Percentiles rank a stretch among this genome's conserved stretches.
phyloP scores from a whole-genome alignment of 2,329 filamentous ascomycete genomes.

The Colletotrichum shisoi region DNA sequence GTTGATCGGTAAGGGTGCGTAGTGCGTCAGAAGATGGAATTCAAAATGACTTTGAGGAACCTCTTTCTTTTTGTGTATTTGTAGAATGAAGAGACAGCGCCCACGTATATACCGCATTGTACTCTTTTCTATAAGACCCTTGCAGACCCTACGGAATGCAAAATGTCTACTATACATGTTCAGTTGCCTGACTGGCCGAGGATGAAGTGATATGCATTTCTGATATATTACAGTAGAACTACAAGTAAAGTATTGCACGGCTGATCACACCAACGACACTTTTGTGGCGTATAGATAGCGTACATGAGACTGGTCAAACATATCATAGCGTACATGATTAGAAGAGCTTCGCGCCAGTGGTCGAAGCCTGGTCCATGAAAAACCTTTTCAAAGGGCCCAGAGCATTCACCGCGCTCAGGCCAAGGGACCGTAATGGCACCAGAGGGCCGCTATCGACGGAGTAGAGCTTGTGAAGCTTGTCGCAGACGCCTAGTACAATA shows the following conservation, averaged over 20 bases:
- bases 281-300: not conserved
- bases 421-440: slow-evolving; percentile 79
- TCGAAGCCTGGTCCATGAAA: slow-evolving; percentile 79
- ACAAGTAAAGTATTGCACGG: slow-evolving; percentile 10
- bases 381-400: slow-evolving; percentile 80
- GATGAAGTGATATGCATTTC: not conserved
- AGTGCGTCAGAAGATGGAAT: slow-evolving; percentile 23
- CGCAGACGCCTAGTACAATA: slow-evolving; percentile 77
- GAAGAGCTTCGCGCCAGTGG: slow-evolving; percentile 59
- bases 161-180: not conserved
- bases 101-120: slow-evolving; percentile 42
- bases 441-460: slow-evolving; percentile 80
- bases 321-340: slow-evolving; percentile 38
- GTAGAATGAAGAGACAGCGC: slow-evolving; percentile 42
- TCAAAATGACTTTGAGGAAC: slow-evolving; percentile 36
- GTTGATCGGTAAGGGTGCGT: slow-evolving; percentile 62
- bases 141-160: slow-evolving; percentile 8
- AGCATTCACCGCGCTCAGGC: slow-evolving; percentile 77
- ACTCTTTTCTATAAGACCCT: slow-evolving; percentile 37
- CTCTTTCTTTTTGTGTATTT: slow-evolving; percentile 43
- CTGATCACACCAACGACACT: not conserved
- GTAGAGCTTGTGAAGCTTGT: slow-evolving; percentile 93
- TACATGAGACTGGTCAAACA: slow-evolving; percentile 21
- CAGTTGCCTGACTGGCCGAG: not conserved
- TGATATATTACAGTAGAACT: not conserved